A percentile compares a stretch with the other conserved stretches of the same genome.
phyloP scores from a whole-genome alignment of 306 rosid genomes.

The Dryas alaskensis region DNA sequence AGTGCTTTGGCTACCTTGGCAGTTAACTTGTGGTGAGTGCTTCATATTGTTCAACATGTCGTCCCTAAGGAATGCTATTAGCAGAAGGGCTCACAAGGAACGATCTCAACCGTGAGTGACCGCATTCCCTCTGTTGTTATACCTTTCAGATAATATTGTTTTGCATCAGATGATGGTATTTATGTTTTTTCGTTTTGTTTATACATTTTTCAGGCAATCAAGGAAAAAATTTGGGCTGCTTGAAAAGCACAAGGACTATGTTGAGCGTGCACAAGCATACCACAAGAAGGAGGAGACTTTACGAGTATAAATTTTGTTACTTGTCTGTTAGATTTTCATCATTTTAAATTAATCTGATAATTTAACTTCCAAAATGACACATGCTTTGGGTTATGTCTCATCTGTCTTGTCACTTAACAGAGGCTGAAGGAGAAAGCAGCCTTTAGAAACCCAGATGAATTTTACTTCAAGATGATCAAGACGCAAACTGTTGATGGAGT shows the following conservation, averaged over 20 bases:
- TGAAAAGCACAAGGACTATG: conserved; percentile 90
- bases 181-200: neutral
- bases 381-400: neutral
- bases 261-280: conserved; percentile 64
- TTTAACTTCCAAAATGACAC: neutral
- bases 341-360: neutral
- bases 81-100: conserved; percentile 75
- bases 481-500: conserved; percentile 59
- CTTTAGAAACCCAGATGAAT: conserved; percentile 70
- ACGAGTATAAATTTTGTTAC: conserved; percentile 35
- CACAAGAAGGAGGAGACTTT: conserved; percentile 67
- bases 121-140: neutral
- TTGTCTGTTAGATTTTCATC: neutral
- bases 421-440: conserved; percentile 76
- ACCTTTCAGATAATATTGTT: neutral
- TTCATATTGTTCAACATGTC: conserved; percentile 41
- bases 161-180: conserved; percentile 2
- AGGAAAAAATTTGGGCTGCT: conserved; percentile 71
- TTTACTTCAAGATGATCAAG: conserved; percentile 70
- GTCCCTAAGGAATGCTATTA: conserved; percentile 68
- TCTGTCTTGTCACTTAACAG: conserved; percentile 36
- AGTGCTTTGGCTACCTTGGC: neutral
- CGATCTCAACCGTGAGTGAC: conserved; percentile 73
- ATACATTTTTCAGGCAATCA: conserved; percentile 40
- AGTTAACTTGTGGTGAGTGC: conserved; percentile 11